Conservation (phyloP, 1,284 basidiomycete genomes). For the Tilletia walkeri region DNA sequence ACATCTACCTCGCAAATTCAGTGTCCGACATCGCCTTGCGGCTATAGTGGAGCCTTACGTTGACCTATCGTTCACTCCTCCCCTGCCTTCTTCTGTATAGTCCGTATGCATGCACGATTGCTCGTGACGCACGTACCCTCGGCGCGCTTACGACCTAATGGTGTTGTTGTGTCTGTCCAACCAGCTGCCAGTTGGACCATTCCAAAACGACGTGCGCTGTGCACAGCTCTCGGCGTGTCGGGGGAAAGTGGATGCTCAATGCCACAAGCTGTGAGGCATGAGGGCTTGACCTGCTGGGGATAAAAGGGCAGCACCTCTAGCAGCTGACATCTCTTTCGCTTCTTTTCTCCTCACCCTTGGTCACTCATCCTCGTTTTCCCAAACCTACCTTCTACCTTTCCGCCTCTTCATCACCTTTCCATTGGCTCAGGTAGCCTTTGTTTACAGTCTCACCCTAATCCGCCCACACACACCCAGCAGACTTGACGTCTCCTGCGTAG, state of each 20-base stretch:
- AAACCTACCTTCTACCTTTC: neutral
- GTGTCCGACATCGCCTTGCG: no score
- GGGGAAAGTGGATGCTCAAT: neutral
- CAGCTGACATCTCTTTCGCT: neutral
- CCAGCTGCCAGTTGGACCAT: slow-evolving; percentile 4
- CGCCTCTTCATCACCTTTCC: neutral
- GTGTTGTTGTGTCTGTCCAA: neutral
- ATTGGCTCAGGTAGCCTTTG: slow-evolving; percentile 4
- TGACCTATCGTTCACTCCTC: no score
- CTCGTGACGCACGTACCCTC: no score
- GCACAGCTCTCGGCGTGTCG: neutral
- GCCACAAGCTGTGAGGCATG: neutral
- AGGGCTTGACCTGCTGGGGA: no score
- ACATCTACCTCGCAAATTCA: no score
- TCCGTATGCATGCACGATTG: no score
- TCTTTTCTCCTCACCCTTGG: slow-evolving; percentile 7
- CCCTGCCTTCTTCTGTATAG: no score
- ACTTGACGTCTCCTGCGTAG: neutral
- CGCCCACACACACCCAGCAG: neutral
- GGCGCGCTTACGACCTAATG: no score
- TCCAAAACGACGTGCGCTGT: no score
- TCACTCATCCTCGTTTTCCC: slow-evolving; percentile 4
- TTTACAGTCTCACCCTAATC: neutral
- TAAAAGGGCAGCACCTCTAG: no score
- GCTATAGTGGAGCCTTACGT: no score